phyloP scores from a whole-genome alignment of 495 filamentous ascomycete species.

The Neurospora sp. region DNA sequence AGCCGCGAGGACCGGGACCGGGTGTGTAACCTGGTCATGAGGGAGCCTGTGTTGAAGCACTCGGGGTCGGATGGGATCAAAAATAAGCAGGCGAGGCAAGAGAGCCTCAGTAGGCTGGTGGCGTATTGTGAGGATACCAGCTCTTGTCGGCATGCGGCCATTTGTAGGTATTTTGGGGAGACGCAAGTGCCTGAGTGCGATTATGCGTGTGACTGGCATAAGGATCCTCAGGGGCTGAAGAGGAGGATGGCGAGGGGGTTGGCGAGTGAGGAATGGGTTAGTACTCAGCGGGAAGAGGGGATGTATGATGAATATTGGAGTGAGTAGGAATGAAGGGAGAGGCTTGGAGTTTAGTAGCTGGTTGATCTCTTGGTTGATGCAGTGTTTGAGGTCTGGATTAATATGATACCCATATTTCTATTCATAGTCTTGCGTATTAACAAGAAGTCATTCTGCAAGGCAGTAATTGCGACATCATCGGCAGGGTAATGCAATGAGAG shows the following conservation, averaged over 20 bases:
- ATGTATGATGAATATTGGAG: constrained; percentile 32
- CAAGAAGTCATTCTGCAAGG: background rate
- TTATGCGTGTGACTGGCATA: constrained; percentile 85
- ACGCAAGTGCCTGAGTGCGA: constrained; percentile 52
- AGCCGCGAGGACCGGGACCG: constrained; percentile 73
- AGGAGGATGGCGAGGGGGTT: constrained; percentile 52
- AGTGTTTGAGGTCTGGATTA: background rate
- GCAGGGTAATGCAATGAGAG: background rate
- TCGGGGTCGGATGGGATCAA: constrained; percentile 15
- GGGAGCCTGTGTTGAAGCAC: constrained; percentile 29
- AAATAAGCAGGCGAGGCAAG: constrained; percentile 24
- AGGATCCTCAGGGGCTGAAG: constrained; percentile 55
- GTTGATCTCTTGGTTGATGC: background rate
- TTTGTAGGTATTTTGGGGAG: constrained; percentile 79
- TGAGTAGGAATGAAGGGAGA: constrained; percentile 9
- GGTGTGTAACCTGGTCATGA: constrained; percentile 44
- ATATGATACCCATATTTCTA: background rate
- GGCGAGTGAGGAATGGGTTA: constrained; percentile 63
- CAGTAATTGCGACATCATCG: background rate
- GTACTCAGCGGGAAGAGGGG: constrained; percentile 57
- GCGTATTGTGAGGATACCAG: constrained; percentile 71
- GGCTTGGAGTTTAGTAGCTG: background rate
- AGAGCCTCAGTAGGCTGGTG: constrained; percentile 50
- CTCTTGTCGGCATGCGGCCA: constrained; percentile 64
- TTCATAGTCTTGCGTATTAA: background rate